Evolutionary conservation across 208 protist species (phyloP).

Genomic region (Leishmania guyanensis): DNA sequence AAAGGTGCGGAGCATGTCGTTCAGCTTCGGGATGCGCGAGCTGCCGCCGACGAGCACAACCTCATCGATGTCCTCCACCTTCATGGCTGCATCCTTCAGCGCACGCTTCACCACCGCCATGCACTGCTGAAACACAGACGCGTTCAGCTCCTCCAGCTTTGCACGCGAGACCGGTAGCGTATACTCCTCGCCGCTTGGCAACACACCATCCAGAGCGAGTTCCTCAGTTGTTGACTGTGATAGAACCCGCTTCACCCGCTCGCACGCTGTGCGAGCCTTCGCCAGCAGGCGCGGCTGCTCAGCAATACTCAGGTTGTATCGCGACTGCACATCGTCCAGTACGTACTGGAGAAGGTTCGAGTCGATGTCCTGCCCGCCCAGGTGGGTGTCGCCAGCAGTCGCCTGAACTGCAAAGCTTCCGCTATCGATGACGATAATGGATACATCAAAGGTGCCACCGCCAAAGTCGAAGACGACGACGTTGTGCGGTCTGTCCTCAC

Average conservation of each 20-base stretch:
- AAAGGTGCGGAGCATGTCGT: slow-evolving; percentile 70
- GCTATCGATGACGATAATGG: slow-evolving; percentile 96
- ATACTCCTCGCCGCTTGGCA: slow-evolving; percentile 96
- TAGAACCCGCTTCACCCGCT: slow-evolving; percentile 96
- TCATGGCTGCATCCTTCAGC: slow-evolving; percentile 89
- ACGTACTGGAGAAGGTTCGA: slow-evolving; percentile 96
- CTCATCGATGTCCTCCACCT: slow-evolving; percentile 81
- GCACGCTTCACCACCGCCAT: slow-evolving; percentile 84
- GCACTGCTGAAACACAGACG: slow-evolving; percentile 74
- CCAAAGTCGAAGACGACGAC: slow-evolving; percentile 99
- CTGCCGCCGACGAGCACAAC: slow-evolving; percentile 96
- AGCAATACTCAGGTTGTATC: slow-evolving; percentile 88
- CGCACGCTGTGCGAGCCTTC: slow-evolving; percentile 69
- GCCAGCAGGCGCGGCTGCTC: slow-evolving; percentile 49
- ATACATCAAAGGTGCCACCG: slow-evolving; percentile 99
- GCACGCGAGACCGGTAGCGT: slow-evolving; percentile 94
- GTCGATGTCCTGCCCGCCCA: slow-evolving; percentile 99
- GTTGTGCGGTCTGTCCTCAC: slow-evolving; percentile 43
- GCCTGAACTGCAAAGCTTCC: slow-evolving; percentile 98
- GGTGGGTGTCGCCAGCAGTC: slow-evolving; percentile 98
- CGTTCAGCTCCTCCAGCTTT: slow-evolving; percentile 97
- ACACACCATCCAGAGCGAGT: slow-evolving; percentile 96
- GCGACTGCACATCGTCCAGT: slow-evolving; percentile 85
- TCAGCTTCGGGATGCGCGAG: slow-evolving; percentile 98
- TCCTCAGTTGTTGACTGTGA: slow-evolving; percentile 89